Evolutionary conservation across 805 yeast species (phyloP).

Genomic region (Saccharomycopsis fodiens): DNA sequence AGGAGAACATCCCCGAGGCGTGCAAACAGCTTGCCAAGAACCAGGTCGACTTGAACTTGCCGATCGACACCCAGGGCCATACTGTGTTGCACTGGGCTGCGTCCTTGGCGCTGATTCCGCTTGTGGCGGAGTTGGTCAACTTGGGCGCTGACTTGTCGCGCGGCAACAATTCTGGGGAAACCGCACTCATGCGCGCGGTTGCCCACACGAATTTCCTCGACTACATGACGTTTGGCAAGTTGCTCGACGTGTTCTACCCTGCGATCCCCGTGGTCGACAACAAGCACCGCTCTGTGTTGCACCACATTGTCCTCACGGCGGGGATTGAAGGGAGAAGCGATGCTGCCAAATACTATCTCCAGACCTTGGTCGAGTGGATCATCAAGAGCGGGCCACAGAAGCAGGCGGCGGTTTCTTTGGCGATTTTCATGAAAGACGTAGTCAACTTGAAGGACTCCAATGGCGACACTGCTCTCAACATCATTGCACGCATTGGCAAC

Average conservation of each 20-base stretch:
- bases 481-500: conserved; percentile 85
- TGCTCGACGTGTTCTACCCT: conserved; percentile 71
- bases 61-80: conserved; percentile 90
- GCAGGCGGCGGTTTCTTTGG: conserved; percentile 40
- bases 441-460: conserved; percentile 86
- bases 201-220: conserved; percentile 65
- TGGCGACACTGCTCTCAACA: conserved; percentile 92
- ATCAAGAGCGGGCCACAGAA: conserved; percentile 36
- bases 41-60: conserved; percentile 59
- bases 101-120: conserved; percentile 68
- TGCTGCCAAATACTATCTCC: conserved; percentile 68
- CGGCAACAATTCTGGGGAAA: conserved; percentile 79
- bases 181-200: conserved; percentile 78
- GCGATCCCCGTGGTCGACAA: conserved; percentile 58
- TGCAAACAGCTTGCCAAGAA: conserved; percentile 24
- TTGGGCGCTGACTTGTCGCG: conserved; percentile 55
- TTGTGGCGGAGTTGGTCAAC: conserved; percentile 62
- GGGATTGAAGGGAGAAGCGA: conserved; percentile 68
- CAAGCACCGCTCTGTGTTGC: conserved; percentile 73
- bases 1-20: conserved; percentile 26
- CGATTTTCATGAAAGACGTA: conserved; percentile 56
- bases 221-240: conserved; percentile 59
- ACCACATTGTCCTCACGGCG: conserved; percentile 76
- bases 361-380: conserved; percentile 69
- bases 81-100: conserved; percentile 96